A percentile compares a stretch with the other conserved stretches of the same genome.
Evolutionary conservation across 75 land plant genomes (phyloP).

Genomic region (Azolla pinnata): DNA sequence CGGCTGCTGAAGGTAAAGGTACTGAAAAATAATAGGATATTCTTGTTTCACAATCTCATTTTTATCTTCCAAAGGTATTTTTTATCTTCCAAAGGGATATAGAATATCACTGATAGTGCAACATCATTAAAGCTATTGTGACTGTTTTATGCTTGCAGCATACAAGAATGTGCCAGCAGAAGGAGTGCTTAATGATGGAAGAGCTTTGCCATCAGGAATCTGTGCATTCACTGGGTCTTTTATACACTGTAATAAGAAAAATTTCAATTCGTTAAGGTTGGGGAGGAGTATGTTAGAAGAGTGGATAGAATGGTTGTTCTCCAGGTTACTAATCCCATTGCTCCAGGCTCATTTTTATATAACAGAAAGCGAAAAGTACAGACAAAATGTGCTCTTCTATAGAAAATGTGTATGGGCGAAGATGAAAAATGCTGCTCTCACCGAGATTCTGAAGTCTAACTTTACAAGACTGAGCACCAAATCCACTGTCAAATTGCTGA

Average conservation of each 20-base stretch:
- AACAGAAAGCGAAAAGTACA: constrained; percentile 75
- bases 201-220: no score
- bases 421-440: constrained; percentile 26
- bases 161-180: no score
- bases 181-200: no score
- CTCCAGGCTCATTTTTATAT: constrained; percentile 76
- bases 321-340: constrained; percentile 52
- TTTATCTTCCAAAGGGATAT: no score
- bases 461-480: constrained; percentile 27
- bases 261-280: not conserved
- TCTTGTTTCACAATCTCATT: no score
- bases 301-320: constrained; percentile 86
- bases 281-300: constrained; percentile 26
- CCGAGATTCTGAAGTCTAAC: constrained; percentile 20
- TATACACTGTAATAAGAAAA: not conserved
- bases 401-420: constrained; percentile 67
- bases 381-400: constrained; percentile 58
- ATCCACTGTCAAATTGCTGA: constrained; percentile 23
- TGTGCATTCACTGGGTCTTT: not conserved
- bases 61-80: no score
- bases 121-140: no score
- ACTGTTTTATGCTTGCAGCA: no score
- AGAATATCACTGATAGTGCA: no score
- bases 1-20: no score
- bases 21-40: no score